Evolutionary conservation across 371 early-diverging fungal genomes (phyloP), one percentile per base, ranked within the genome.

Genomic region (Syncephalastrum monosporum): DNA sequence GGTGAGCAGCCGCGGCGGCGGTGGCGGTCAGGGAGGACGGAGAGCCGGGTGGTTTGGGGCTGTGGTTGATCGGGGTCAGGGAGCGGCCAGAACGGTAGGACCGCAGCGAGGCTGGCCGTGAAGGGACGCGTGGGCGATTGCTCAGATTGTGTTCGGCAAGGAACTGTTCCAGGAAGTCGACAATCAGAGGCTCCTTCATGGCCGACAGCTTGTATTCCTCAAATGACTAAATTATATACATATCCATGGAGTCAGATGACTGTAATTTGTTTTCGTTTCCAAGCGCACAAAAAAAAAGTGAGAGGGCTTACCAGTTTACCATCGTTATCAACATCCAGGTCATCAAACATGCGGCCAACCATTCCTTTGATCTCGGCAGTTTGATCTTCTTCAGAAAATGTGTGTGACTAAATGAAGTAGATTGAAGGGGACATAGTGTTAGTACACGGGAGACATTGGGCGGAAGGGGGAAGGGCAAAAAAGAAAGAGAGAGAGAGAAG

Each of bases 291-390:
- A 33, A 33, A 10, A 33, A 33, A 8, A 0, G 8, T 8, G 12
- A 33, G 10, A 33, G 38, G 14, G 60, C 68, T 65, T 73, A 87
- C 89, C 75, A 91, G 64, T 42, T 85, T 86, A 23, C 88, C 90
- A 64, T 93, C 91, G 47, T 87, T 86, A 61, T 93, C 86, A 29
- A 93, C 88, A 67, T 93, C 93, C 66, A 93, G 63, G 59, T 93
- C 93, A 14, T 90, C 84, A 73, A 91, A 93, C 62, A 93, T 74
- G 29, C 84, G 79, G 52, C 71, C 67, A 33, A 91, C 88, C 55
- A 87, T 71, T 24, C 74, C 74, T 51, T 82, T 78, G 42, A 92
- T 85, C 56, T 84, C 81, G 33, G 75, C 77, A 3, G 85, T 74
- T 62, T 87, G 84, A 57, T 91, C 91, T 54, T 89, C 87, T 58